Evolutionary conservation across 106 monocot species (phyloP), one percentile per base, ranked within the genome.

Genomic region (Allium sativum): DNA sequence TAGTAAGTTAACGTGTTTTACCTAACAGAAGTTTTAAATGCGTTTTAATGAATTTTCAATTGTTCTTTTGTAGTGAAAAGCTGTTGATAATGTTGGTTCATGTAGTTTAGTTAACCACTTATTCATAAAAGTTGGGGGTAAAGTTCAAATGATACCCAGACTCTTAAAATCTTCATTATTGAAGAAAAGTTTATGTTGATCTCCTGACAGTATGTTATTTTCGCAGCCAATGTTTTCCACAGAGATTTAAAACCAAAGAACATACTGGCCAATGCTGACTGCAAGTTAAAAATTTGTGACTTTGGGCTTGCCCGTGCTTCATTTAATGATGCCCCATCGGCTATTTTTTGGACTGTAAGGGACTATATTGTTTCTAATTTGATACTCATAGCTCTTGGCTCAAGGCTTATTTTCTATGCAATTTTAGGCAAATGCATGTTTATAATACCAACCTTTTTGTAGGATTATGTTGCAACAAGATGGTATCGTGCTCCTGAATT

Each of bases 401-500:
- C 12, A 20, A 40, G 55, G 43, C 43, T 18, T 48, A 20, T 19
- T 45, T 55, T 40, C 52, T 61, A 56, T 12, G 21, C 40, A 45
- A 12, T 6, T 4, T 40, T 8, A 40, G 7, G 59, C 64, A 8
- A 57, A 9, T 67, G 31, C 5, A 31, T 46, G 18, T 20, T 71
- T 12, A 61, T 73, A 41, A 14, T 8, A 13, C 44, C 52, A n/a
- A 22, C 47, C 56, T 63, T 52, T 41, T 59, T 69, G n/a, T 67
- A 87, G 87, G 87, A 82, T 74, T 87, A 87, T 76, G 87, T 87
- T 56, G 87, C 82, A 74, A 87, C 82, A 56, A 76, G 87, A 55
- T 87, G 87, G 87, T 87, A 87, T 66, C 76, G 87, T 11, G 87
- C 87, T 58, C 87, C 87, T 76, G 87, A 87, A 69, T 60, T 87